Percentiles rank a stretch among this genome's conserved stretches.
phyloP scores from a whole-genome alignment of 495 filamentous ascomycete species.

The Filosporella fistucella region DNA sequence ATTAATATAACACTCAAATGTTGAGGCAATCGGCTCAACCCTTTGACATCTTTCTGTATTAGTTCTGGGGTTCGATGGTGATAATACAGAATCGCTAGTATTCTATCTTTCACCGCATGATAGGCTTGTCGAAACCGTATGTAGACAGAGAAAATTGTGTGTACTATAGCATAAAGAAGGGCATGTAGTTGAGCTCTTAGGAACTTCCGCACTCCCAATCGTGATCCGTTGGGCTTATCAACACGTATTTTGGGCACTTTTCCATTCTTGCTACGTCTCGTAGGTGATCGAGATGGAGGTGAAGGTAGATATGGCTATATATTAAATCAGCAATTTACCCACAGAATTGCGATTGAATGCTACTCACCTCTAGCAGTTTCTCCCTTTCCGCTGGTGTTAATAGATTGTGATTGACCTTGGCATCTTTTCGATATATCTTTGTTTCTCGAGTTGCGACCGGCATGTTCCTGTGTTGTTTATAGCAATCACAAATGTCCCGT shows the following conservation, averaged over 20 bases:
- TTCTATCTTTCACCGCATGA: conserved; percentile 66
- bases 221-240: conserved; percentile 17
- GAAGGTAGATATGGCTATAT: conserved; percentile 66
- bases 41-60: conserved; percentile 82
- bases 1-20: conserved; percentile 87
- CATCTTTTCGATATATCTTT: conserved; percentile 59
- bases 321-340: not conserved
- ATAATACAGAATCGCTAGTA: conserved; percentile 79
- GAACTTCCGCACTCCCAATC: conserved; percentile 61
- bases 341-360: too few relatives aligned
- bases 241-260: conserved; percentile 26
- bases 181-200: conserved; percentile 61
- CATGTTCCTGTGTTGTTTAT: too few relatives aligned
- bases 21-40: conserved; percentile 63
- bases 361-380: conserved; percentile 52
- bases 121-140: conserved; percentile 75
- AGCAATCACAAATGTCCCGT: too few relatives aligned
- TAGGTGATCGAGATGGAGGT: conserved; percentile 35
- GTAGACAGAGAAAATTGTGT: conserved; percentile 81
- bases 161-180: conserved; percentile 66
- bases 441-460: conserved; percentile 18
- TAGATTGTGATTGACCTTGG: conserved; percentile 48
- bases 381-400: conserved; percentile 66
- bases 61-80: conserved; percentile 92
- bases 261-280: conserved; percentile 16